Conservation (phyloP, 768 basidiomycete species). For the Grammothele lineata region DNA sequence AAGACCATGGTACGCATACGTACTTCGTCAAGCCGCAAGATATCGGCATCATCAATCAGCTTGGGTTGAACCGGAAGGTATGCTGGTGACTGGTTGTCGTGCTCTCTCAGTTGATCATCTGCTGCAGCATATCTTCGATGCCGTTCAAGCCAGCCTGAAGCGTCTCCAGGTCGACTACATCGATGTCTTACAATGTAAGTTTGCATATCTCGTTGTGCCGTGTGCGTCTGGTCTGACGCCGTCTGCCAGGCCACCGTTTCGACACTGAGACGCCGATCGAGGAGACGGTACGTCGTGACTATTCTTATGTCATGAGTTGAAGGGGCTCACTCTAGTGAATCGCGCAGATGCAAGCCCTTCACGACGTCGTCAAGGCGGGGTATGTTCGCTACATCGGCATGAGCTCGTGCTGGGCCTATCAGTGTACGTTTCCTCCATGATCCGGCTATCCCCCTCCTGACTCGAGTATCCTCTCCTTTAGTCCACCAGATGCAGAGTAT, state of each 20-base stretch:
- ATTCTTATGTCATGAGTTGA: background rate
- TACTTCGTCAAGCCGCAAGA: too few relatives aligned
- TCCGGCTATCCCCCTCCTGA: background rate
- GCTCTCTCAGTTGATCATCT: too few relatives aligned
- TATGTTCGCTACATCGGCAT: conserved; percentile 36
- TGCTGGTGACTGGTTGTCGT: too few relatives aligned
- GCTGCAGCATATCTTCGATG: conserved; percentile 16
- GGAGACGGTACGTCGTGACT: conserved; percentile 20
- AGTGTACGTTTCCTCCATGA: conserved; percentile 16
- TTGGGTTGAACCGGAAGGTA: too few relatives aligned
- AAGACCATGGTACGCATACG: too few relatives aligned
- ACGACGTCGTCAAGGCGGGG: conserved; percentile 39
- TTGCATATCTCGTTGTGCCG: too few relatives aligned
- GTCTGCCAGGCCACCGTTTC: conserved; percentile 19
- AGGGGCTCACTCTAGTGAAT: background rate
- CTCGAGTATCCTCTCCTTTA: conserved; percentile 1
- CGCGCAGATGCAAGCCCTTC: conserved; percentile 42
- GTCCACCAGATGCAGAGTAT: conserved; percentile 28
- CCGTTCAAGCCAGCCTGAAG: conserved; percentile 37
- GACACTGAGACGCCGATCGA: conserved; percentile 35
- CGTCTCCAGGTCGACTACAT: conserved; percentile 49
- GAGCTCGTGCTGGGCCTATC: conserved; percentile 29
- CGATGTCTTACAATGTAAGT: conserved; percentile 50
- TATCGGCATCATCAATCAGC: too few relatives aligned
- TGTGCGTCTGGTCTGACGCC: background rate